phyloP scores from a whole-genome alignment of 768 basidiomycete species.

The Leucocoprinus sp. region DNA sequence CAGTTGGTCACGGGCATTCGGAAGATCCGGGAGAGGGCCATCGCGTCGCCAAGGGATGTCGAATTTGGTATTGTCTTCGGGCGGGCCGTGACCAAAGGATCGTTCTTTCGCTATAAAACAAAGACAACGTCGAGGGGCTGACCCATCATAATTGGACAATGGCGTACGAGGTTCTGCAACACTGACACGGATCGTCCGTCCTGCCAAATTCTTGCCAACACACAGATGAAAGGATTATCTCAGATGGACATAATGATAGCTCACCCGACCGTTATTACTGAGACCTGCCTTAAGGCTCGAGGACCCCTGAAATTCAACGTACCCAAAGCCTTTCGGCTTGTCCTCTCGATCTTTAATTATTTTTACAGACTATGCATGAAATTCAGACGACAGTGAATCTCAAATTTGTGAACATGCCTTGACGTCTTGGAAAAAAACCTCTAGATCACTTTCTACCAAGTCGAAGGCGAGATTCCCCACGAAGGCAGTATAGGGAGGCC shows the following conservation, averaged over 20 bases:
- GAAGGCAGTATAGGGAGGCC: constrained; percentile 94
- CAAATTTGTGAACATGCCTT: constrained; percentile 35
- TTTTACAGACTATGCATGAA: constrained; percentile 71
- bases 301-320: constrained; percentile 87
- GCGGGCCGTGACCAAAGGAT: constrained; percentile 23
- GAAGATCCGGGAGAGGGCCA: constrained; percentile 69
- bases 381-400: background rate
- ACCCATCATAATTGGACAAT: background rate
- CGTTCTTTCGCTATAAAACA: constrained; percentile 64
- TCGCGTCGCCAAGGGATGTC: constrained; percentile 81
- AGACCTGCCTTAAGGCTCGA: constrained; percentile 84
- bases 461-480: constrained; percentile 95
- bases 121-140: background rate
- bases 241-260: constrained; percentile 19
- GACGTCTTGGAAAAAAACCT: constrained; percentile 64
- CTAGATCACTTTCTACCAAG: constrained; percentile 75
- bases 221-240: constrained; percentile 4
- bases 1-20: constrained; percentile 53
- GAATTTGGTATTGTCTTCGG: constrained; percentile 75
- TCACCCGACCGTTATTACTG: constrained; percentile 57
- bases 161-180: constrained; percentile 93
- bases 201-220: constrained; percentile 50
- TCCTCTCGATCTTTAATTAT: constrained; percentile 91
- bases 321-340: constrained; percentile 96
- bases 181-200: constrained; percentile 79